Evolutionary conservation across 2,329 filamentous ascomycete species (phyloP).

Genomic region (Zasmidium cellare): DNA sequence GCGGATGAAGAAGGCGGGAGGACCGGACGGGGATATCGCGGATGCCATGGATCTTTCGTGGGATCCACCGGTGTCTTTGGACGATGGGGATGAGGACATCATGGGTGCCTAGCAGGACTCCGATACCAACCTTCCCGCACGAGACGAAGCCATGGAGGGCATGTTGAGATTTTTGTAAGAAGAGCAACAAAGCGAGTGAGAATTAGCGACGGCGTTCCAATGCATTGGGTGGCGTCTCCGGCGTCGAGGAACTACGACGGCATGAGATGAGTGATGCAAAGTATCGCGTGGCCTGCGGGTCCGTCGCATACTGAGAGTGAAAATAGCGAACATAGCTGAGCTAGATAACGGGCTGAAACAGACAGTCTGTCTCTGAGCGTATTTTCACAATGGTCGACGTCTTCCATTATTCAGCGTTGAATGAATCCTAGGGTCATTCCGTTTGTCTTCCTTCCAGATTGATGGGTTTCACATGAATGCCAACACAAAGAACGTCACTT

Average conservation of each 20-base stretch:
- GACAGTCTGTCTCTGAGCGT: not conserved
- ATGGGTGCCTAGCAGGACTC: conserved; percentile 22
- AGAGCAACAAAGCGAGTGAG: not conserved
- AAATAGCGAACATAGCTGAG: not conserved
- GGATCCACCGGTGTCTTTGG: conserved; percentile 26
- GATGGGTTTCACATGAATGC: not conserved
- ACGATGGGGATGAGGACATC: conserved; percentile 34
- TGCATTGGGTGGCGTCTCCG: not conserved
- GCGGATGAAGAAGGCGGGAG: conserved; percentile 44
- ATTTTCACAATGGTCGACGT: too few species aligned
- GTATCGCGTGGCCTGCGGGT: not conserved
- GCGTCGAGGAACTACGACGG: not conserved
- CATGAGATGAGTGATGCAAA: not conserved
- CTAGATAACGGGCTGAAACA: not conserved
- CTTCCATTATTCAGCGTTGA: too few species aligned
- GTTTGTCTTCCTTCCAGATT: not conserved
- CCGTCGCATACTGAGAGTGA: not conserved
- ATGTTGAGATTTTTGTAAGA: not conserved
- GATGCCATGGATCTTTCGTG: conserved; percentile 39
- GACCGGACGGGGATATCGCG: conserved; percentile 35
- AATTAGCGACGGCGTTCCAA: not conserved
- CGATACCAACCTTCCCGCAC: too few species aligned
- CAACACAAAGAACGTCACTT: too few species aligned
- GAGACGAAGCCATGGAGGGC: too few species aligned
- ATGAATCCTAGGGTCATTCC: too few species aligned